Conservation (phyloP, 2,329 filamentous ascomycete genomes). For the Acephala macrosclerotiorum region DNA sequence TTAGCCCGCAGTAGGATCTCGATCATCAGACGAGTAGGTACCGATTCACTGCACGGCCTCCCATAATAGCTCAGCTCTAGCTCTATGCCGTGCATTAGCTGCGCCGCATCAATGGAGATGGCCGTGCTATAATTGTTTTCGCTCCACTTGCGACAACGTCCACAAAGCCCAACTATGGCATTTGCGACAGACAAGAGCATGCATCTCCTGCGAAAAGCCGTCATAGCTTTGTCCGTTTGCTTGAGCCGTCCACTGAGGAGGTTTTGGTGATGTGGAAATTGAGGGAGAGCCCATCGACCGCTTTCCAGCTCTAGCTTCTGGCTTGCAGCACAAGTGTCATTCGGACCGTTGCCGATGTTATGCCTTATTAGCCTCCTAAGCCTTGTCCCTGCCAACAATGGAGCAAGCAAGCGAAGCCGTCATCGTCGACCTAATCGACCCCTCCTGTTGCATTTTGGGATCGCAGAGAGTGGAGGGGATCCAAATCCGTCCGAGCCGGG, state of each 20-base stretch:
- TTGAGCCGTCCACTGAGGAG: constrained; percentile 29
- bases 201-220: constrained; percentile 33
- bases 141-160: constrained; percentile 10
- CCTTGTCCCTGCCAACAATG: constrained; percentile 3
- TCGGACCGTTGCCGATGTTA: constrained; percentile 38
- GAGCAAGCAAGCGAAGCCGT: constrained; percentile 10
- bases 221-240: constrained; percentile 34
- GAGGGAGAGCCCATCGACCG: constrained; percentile 13
- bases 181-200: constrained; percentile 20
- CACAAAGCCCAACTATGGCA: constrained; percentile 29
- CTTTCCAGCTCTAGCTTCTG: constrained; percentile 21
- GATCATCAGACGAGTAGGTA: constrained; percentile 37
- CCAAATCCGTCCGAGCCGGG: constrained; percentile 5
- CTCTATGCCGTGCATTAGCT: constrained; percentile 42
- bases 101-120: constrained; percentile 31
- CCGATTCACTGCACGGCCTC: constrained; percentile 25
- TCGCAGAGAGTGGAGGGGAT: constrained; percentile 8
- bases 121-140: constrained; percentile 37
- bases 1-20: constrained; percentile 24
- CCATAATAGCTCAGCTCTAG: constrained; percentile 23
- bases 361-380: constrained; percentile 34
- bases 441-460: neutral
- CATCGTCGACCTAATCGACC: neutral
- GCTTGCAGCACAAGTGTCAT: constrained; percentile 31
- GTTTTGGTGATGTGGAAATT: constrained; percentile 14